Percentiles rank a stretch among this genome's conserved stretches.
Evolutionary conservation across 2,329 filamentous ascomycete species (phyloP).

Genomic region (Fusarium brevicatenulatum): DNA sequence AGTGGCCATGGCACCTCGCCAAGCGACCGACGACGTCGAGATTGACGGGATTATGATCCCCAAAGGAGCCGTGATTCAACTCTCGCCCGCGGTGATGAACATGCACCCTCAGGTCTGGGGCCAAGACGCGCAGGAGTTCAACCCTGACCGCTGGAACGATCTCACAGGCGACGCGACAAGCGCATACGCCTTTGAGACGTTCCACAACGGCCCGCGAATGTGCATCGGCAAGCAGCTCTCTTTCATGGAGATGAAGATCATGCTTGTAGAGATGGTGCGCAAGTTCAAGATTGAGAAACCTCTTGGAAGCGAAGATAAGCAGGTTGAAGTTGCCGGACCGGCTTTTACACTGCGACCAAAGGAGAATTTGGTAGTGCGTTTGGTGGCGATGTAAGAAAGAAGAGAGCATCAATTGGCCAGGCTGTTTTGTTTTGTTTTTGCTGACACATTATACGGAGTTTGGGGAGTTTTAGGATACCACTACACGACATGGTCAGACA

Average conservation of each 20-base stretch:
- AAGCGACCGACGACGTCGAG: conserved; percentile 48
- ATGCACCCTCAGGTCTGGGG: conserved; percentile 53
- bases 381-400: conserved; percentile 23
- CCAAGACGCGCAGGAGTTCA: conserved; percentile 46
- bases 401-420: background rate
- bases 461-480: background rate
- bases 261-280: conserved; percentile 48
- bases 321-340: conserved; percentile 38
- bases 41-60: conserved; percentile 51
- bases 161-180: conserved; percentile 38
- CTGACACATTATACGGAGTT: background rate
- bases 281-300: conserved; percentile 46
- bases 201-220: conserved; percentile 51
- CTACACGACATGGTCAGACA: background rate
- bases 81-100: conserved; percentile 51
- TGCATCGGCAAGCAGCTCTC: conserved; percentile 53
- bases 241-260: conserved; percentile 52
- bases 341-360: conserved; percentile 44
- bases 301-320: conserved; percentile 20
- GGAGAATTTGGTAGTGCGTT: conserved; percentile 39
- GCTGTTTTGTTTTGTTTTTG: background rate
- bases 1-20: conserved; percentile 49
- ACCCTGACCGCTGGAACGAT: conserved; percentile 53
- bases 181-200: conserved; percentile 50
- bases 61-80: conserved; percentile 52